These are phyloP conservation scores for Castanea mollissima DNA, from an alignment of 306 rosid genomes.

Conservation along the genomic window DNA sequence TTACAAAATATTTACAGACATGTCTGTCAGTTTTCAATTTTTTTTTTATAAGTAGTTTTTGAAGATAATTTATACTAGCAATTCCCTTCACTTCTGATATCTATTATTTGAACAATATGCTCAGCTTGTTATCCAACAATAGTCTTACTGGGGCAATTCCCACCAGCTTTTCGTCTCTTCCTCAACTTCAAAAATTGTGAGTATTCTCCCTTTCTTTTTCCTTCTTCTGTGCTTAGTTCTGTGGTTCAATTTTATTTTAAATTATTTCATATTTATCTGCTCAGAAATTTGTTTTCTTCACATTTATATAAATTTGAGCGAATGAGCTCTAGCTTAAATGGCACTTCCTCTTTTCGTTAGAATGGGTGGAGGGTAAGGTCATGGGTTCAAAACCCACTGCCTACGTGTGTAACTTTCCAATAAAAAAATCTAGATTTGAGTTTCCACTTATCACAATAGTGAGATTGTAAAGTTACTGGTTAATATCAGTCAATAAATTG, in stretches of 20 bases:
- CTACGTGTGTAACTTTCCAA: too few species aligned
- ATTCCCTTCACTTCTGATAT: background rate
- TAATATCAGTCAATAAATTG: slow-evolving; percentile 5
- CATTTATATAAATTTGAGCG: background rate
- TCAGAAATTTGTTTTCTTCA: background rate
- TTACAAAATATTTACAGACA: background rate
- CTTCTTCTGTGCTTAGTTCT: background rate
- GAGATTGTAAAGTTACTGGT: background rate
- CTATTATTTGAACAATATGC: slow-evolving; percentile 15
- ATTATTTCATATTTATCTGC: too few species aligned
- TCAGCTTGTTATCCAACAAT: slow-evolving; percentile 83
- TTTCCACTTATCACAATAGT: background rate
- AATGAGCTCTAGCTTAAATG: too few species aligned
- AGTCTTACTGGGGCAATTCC: slow-evolving; percentile 67
- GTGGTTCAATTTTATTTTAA: background rate
- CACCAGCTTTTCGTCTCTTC: slow-evolving; percentile 53
- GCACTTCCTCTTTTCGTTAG: too few species aligned
- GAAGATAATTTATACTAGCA: background rate
- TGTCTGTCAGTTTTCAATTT: background rate
- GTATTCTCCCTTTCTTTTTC: slow-evolving; percentile 24
- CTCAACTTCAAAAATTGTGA: slow-evolving; percentile 73
- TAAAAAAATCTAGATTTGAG: background rate
- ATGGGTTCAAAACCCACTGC: too few species aligned
- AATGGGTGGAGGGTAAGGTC: too few species aligned
- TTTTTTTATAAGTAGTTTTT: too few species aligned